A percentile compares a stretch with the other conserved stretches of the same genome.
Conservation (phyloP, 768 basidiomycete genomes). For the Boletus huronensis region DNA sequence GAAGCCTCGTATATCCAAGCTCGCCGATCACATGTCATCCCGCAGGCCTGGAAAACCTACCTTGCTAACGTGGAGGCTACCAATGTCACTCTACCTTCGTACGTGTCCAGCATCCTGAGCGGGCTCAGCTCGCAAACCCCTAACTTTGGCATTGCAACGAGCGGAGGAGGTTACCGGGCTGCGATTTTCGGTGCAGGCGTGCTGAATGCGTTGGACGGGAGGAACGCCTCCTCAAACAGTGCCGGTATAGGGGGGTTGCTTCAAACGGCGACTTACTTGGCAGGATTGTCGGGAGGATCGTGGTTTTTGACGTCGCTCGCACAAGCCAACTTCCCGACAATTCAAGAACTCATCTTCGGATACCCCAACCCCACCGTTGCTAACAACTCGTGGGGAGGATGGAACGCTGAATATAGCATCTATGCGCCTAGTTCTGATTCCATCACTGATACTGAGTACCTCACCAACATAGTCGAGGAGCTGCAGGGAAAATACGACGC, state of each 20-base stretch:
- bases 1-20: conserved; percentile 38
- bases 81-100: conserved; percentile 29
- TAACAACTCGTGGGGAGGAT: conserved; percentile 31
- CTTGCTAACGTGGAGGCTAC: conserved; percentile 36
- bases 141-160: conserved; percentile 46
- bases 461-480: conserved; percentile 24
- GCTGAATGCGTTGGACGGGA: conserved; percentile 45
- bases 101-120: conserved; percentile 33
- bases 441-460: conserved; percentile 13
- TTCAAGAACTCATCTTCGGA: conserved; percentile 39
- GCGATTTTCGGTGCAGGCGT: conserved; percentile 53
- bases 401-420: conserved; percentile 28
- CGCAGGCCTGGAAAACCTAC: conserved; percentile 39
- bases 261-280: conserved; percentile 49
- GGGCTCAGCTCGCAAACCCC: conserved; percentile 27
- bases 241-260: conserved; percentile 49
- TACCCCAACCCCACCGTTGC: conserved; percentile 14
- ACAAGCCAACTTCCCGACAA: conserved; percentile 39
- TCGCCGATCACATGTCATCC: conserved; percentile 35
- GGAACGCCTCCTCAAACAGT: conserved; percentile 40
- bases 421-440: conserved; percentile 18
- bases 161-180: conserved; percentile 57
- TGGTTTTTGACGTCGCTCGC: conserved; percentile 40
- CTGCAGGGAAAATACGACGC: conserved; percentile 29
- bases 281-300: conserved; percentile 48